These are phyloP conservation scores for Colletotrichum sp. DNA, from an alignment of 2,329 filamentous ascomycete species.

Conservation along the genomic window DNA sequence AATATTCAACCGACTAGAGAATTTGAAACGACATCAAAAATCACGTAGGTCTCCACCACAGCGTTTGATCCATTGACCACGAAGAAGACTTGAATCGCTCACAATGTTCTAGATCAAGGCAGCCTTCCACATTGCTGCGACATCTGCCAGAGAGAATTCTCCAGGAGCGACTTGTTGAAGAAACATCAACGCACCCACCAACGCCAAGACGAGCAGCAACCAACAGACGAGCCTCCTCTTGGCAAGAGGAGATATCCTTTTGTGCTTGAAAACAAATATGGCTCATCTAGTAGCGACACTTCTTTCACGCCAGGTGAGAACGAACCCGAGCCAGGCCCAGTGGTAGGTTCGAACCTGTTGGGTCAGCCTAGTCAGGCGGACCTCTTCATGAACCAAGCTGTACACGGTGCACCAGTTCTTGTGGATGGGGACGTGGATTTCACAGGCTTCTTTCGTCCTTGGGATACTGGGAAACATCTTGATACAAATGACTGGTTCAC, in stretches of 20 bases:
- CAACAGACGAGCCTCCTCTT: neutral
- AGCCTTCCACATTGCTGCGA: neutral
- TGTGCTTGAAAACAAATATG: neutral
- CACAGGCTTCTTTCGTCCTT: neutral
- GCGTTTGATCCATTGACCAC: neutral
- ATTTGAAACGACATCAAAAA: slow-evolving; percentile 8
- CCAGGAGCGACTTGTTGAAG: neutral
- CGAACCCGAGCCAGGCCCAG: neutral
- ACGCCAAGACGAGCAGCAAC: neutral
- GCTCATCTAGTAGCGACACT: neutral
- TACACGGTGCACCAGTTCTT: neutral
- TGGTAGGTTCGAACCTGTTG: neutral
- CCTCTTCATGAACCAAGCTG: neutral
- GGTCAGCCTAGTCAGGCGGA: neutral
- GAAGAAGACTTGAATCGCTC: neutral
- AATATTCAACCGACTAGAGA: neutral
- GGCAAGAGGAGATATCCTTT: neutral
- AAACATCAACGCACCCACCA: slow-evolving; percentile 4
- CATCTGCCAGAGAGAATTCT: neutral
- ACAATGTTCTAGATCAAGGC: neutral
- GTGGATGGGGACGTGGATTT: neutral
- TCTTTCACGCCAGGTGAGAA: neutral
- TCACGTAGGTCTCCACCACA: neutral
- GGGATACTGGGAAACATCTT: neutral
- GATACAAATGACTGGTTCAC: neutral